Base-by-base conservation (phyloP, 768 basidiomycete genomes). In the Pulveroboletus frians region DNA sequence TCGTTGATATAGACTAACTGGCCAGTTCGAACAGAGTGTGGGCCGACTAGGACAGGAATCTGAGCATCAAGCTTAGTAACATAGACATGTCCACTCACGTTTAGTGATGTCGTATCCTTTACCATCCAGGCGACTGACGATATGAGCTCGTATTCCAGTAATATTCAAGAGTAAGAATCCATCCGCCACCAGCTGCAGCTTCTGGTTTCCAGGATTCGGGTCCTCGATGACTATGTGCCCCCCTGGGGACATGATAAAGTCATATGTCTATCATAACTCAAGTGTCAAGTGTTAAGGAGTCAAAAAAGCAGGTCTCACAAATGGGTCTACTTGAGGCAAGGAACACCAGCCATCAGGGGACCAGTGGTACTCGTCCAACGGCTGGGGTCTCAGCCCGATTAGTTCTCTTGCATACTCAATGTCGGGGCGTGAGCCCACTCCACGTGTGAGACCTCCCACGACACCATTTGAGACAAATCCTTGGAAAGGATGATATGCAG, bases 71-170 rank as follows among this genome's bases (percentile, higher is more conserved):
- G 27, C 2, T 43, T 23, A 34, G 32, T 43, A 39, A 39, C 3
- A 20, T 10, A 29, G 10, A 52, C 32, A 9, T 49, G 40, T 36
- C 32, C 17, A 66, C 85, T 61, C 57, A 93, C 93, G 71, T 72
- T 82, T 89, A 30, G 85, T 77, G 46, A 97, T 76, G 57, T 95
- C 89, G 57, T 92, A 95, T 8, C 92, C 92, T 56, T 76, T 83
- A 11, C 85, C 84, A 57, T 94, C 92, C 46, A 92, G 64, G 23
- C 91, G 76, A 60, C 80, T 85, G 20, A 89, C 83, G 17, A 94
- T 83, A 52, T 83, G 83, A 2, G 83, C 77, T 32, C 88, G 79
- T 40, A 96, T 76, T 6, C 92, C 92, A 2, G 84, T 78, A 9
- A 92, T 73, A 60, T 92, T 85, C 44, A 84, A 76, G 27, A 95